phyloP scores from a whole-genome alignment of 768 basidiomycete species.

The Coprinopsis cinerea region DNA sequence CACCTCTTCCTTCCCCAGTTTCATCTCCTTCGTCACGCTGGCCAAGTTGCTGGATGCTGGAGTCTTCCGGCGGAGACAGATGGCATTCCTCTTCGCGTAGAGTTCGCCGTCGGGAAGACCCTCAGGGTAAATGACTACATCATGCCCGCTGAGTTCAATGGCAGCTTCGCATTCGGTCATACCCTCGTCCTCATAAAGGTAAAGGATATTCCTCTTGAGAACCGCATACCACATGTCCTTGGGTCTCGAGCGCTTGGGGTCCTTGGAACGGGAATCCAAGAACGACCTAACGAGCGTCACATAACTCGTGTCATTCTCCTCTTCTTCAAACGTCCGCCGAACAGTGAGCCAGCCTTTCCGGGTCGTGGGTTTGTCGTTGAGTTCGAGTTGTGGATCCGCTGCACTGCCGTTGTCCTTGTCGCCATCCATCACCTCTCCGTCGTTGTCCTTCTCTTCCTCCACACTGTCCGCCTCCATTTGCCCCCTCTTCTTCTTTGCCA shows the following conservation, averaged over 20 bases:
- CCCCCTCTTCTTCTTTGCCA: slow-evolving; percentile 31
- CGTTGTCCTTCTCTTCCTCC: slow-evolving; percentile 24
- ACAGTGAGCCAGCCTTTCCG: slow-evolving; percentile 83
- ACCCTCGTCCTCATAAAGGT: slow-evolving; percentile 89
- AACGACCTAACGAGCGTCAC: slow-evolving; percentile 77
- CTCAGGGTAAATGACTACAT: slow-evolving; percentile 71
- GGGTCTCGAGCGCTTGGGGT: slow-evolving; percentile 76
- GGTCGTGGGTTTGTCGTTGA: slow-evolving; percentile 55
- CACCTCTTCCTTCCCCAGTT: slow-evolving; percentile 26
- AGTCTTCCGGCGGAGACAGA: slow-evolving; percentile 61
- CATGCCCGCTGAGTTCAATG: slow-evolving; percentile 77
- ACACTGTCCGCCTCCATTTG: slow-evolving; percentile 21
- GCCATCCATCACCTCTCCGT: slow-evolving; percentile 18
- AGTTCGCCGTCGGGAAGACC: slow-evolving; percentile 81
- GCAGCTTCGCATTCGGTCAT: slow-evolving; percentile 89
- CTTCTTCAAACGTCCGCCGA: slow-evolving; percentile 72
- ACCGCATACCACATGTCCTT: slow-evolving; percentile 93
- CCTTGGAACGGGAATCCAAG: slow-evolving; percentile 76
- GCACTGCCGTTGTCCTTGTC: not conserved
- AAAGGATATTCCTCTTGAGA: slow-evolving; percentile 86
- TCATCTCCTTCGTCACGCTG: slow-evolving; percentile 51
- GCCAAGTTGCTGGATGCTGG: slow-evolving; percentile 33
- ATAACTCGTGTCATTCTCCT: slow-evolving; percentile 58
- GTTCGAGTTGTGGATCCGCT: slow-evolving; percentile 28
- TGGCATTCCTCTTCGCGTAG: slow-evolving; percentile 85